Conservation (phyloP, 106 monocot species). For the Dendrobium catenatum region DNA sequence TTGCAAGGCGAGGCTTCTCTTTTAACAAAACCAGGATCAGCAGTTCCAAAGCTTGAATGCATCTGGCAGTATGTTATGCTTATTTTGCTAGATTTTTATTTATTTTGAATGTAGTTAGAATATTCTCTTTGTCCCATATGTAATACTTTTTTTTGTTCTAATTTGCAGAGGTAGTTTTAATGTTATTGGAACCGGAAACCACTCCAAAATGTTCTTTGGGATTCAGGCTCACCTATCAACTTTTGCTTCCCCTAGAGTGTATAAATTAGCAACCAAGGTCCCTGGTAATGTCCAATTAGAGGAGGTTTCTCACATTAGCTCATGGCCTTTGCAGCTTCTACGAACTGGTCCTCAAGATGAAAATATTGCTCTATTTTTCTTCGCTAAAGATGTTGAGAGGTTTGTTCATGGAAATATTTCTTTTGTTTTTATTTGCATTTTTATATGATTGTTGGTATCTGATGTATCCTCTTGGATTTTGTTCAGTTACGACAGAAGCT, state of each 20-base stretch:
- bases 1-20: not conserved
- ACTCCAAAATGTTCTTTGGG: conserved; percentile 30
- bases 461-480: conserved; percentile 13
- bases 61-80: conserved; percentile 14
- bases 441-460: not conserved
- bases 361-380: conserved; percentile 84
- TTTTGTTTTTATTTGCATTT: not conserved
- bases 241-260: conserved; percentile 55
- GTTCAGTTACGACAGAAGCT: conserved; percentile 48
- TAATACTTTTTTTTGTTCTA: conserved; percentile 6
- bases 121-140: not conserved
- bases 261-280: conserved; percentile 41
- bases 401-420: conserved; percentile 2
- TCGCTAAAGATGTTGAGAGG: conserved; percentile 74
- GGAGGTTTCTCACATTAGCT: conserved; percentile 38
- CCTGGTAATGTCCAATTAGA: conserved; percentile 52
- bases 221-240: conserved; percentile 81
- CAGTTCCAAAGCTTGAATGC: conserved; percentile 7
- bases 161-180: conserved; percentile 64
- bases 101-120: not conserved
- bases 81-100: not conserved
- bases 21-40: not conserved
- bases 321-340: conserved; percentile 60
- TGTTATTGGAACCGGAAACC: conserved; percentile 28
- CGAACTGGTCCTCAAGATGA: conserved; percentile 41